These are phyloP conservation scores for Penicillium samsonianum DNA, from an alignment of 495 filamentous ascomycete genomes.

Conservation along the genomic window DNA sequence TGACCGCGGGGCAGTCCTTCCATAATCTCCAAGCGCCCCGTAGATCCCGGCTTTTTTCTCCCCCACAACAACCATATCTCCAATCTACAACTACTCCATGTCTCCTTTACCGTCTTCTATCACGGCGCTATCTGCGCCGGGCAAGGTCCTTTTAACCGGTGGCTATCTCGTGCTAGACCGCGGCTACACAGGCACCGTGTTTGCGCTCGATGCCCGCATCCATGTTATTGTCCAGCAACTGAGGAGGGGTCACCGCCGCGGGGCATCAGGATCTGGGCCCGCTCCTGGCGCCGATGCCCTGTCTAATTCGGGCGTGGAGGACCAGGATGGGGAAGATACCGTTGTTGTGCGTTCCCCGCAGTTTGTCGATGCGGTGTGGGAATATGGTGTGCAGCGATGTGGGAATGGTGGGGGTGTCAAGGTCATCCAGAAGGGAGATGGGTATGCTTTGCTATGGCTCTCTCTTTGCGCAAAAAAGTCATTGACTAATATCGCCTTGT, in stretches of 20 bases:
- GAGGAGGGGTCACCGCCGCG: constrained; percentile 35
- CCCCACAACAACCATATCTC: constrained; percentile 7
- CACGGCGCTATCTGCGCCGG: constrained; percentile 83
- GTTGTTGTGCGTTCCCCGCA: constrained; percentile 89
- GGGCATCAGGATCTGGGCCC: constrained; percentile 25
- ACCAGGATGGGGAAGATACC: constrained; percentile 44
- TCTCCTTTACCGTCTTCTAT: constrained; percentile 24
- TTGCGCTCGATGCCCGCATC: constrained; percentile 91
- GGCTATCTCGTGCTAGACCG: constrained; percentile 94
- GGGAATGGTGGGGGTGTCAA: constrained; percentile 72
- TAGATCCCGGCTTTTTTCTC: constrained; percentile 20
- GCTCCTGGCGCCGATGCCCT: constrained; percentile 13
- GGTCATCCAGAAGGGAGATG: constrained; percentile 70
- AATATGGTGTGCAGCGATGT: constrained; percentile 71
- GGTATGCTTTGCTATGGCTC: constrained; percentile 55
- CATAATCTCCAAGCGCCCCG: constrained; percentile 7
- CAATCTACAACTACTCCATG: constrained; percentile 13
- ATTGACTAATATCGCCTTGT: not conserved
- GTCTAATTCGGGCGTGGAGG: constrained; percentile 15
- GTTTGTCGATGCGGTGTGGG: constrained; percentile 83
- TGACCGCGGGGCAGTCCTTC: constrained; percentile 5
- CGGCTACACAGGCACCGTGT: constrained; percentile 83
- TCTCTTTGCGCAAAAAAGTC: not conserved
- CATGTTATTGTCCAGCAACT: constrained; percentile 73
- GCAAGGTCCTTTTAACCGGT: constrained; percentile 92